These are phyloP conservation scores for Candolleomyces eurysporus DNA, from an alignment of 768 basidiomycete species.

Conservation along the genomic window DNA sequence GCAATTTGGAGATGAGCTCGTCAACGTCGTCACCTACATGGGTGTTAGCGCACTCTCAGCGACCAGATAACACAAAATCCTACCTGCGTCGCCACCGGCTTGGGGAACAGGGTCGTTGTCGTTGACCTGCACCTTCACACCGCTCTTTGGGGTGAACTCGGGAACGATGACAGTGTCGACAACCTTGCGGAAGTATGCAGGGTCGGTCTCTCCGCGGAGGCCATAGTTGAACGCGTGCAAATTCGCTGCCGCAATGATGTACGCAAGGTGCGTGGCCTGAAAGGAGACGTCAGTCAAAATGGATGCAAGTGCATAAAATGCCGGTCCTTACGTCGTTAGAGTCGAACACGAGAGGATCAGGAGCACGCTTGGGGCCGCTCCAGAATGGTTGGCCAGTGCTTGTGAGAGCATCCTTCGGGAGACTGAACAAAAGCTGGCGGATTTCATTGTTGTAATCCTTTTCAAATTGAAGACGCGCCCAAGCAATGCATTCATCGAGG, in stretches of 20 bases:
- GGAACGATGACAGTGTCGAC: slow-evolving; percentile 83
- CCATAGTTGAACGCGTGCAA: slow-evolving; percentile 98
- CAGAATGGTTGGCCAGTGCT: slow-evolving; percentile 96
- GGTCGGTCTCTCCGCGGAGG: slow-evolving; percentile 84
- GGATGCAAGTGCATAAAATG: not conserved
- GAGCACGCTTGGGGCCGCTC: slow-evolving; percentile 98
- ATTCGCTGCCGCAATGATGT: slow-evolving; percentile 92
- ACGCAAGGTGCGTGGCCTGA: slow-evolving; percentile 82
- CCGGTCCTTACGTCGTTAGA: slow-evolving; percentile 69
- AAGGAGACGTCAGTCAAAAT: slow-evolving; percentile 9
- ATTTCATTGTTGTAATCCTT: slow-evolving; percentile 92
- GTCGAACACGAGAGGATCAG: slow-evolving; percentile 85
- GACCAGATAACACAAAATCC: slow-evolving; percentile 6
- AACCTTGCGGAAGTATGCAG: slow-evolving; percentile 76
- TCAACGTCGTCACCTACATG: slow-evolving; percentile 49
- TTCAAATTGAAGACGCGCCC: slow-evolving; percentile 96
- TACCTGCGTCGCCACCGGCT: slow-evolving; percentile 35
- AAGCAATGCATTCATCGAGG: slow-evolving; percentile 95
- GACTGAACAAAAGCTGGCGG: slow-evolving; percentile 86
- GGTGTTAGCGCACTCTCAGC: slow-evolving; percentile 6
- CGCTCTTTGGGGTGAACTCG: slow-evolving; percentile 89
- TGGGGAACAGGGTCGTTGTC: slow-evolving; percentile 87
- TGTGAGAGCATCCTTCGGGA: slow-evolving; percentile 92
- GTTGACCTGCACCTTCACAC: slow-evolving; percentile 89
- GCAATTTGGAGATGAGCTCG: slow-evolving; percentile 66